phyloP scores from a whole-genome alignment of 148 eudicot genomes.

The Fagopyrum homotropicum region DNA sequence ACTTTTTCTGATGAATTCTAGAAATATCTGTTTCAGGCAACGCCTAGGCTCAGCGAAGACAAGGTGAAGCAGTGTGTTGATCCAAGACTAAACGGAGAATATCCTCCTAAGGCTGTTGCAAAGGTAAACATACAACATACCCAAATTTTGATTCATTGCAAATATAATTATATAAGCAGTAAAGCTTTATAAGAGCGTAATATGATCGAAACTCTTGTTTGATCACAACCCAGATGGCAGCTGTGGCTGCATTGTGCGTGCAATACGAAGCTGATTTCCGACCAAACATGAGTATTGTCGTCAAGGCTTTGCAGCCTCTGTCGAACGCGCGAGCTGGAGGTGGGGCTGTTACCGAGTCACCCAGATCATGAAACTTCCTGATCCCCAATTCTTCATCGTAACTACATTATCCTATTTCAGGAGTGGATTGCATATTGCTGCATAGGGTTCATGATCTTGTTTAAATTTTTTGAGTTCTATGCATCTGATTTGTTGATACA shows the following conservation, averaged over 20 bases:
- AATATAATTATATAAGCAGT: neutral
- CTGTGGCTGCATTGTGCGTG: slow-evolving; percentile 52
- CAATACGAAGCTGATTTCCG: slow-evolving; percentile 53
- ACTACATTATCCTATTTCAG: neutral
- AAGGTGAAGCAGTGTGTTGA: slow-evolving; percentile 26
- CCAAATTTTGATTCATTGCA: neutral
- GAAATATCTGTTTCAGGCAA: slow-evolving; percentile 12
- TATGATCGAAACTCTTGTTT: neutral
- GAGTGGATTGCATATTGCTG: neutral
- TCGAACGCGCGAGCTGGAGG: slow-evolving; percentile 20
- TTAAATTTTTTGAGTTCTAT: neutral
- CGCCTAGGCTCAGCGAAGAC: slow-evolving; percentile 23
- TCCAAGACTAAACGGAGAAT: slow-evolving; percentile 18
- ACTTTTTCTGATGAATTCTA: neutral
- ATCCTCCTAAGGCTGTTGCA: slow-evolving; percentile 21
- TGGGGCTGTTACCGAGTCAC: neutral
- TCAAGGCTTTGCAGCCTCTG: slow-evolving; percentile 39
- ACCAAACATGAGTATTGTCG: slow-evolving; percentile 46
- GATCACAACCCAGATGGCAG: slow-evolving; percentile 35
- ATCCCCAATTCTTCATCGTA: neutral
- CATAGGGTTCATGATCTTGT: neutral
- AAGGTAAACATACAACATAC: slow-evolving; percentile 1
- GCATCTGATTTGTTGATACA: neutral
- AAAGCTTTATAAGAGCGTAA: neutral
- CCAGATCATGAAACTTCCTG: slow-evolving; percentile 16